These are phyloP conservation scores for Bolboschoenus planiculmis DNA, from an alignment of 176 grass and related monocot genomes.

Conservation along the genomic window DNA sequence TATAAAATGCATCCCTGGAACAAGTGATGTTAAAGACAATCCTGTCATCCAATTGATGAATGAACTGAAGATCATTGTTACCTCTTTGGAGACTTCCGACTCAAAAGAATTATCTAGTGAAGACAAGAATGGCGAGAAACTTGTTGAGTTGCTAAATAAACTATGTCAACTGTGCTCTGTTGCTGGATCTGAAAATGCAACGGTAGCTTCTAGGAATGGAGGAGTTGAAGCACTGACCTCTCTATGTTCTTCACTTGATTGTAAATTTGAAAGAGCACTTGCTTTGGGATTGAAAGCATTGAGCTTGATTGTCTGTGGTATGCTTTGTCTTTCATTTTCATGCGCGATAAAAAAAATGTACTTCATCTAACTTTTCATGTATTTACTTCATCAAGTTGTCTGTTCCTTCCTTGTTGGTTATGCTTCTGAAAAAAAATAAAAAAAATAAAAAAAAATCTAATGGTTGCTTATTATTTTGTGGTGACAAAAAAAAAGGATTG, in stretches of 20 bases:
- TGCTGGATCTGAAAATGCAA: slow-evolving; percentile 51
- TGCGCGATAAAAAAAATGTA: neutral
- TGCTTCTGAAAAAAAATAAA: neutral
- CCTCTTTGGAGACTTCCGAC: slow-evolving; percentile 14
- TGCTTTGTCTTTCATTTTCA: neutral
- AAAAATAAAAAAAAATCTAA: neutral
- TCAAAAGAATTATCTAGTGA: neutral
- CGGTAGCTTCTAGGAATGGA: slow-evolving; percentile 59
- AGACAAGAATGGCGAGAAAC: slow-evolving; percentile 20
- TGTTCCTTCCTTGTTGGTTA: neutral
- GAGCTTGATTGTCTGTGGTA: slow-evolving; percentile 68
- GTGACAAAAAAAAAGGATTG: neutral
- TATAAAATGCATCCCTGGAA: slow-evolving; percentile 65
- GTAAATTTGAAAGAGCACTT: slow-evolving; percentile 37
- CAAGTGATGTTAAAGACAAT: slow-evolving; percentile 41
- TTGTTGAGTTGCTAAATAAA: slow-evolving; percentile 49
- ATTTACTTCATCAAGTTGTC: neutral
- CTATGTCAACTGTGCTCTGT: slow-evolving; percentile 44
- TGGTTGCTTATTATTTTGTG: neutral
- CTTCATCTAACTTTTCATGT: neutral
- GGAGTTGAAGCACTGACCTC: slow-evolving; percentile 47
- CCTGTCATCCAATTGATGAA: slow-evolving; percentile 57
- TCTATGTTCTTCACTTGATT: slow-evolving; percentile 55
- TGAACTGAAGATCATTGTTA: slow-evolving; percentile 43
- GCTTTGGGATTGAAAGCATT: slow-evolving; percentile 51